Evolutionary conservation across 2,329 filamentous ascomycete genomes (phyloP).

Genomic region (Elsinoe fawcettii): DNA sequence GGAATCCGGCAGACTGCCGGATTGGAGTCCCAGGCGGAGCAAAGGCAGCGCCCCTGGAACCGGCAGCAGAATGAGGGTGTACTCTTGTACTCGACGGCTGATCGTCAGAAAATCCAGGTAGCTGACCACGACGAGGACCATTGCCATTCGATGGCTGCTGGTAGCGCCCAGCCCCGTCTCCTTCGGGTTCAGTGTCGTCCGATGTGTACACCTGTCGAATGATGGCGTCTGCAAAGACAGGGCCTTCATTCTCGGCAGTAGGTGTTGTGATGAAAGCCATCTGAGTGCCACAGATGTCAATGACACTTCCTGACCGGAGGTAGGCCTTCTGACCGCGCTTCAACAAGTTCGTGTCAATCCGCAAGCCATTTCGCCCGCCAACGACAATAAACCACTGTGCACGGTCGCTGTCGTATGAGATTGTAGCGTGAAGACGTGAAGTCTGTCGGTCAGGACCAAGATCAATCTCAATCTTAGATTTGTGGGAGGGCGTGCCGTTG

Average conservation of each 20-base stretch:
- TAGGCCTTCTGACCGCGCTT: conserved; percentile 58
- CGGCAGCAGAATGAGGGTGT: conserved; percentile 31
- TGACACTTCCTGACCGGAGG: conserved; percentile 77
- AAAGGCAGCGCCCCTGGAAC: conserved; percentile 27
- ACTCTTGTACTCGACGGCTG: conserved; percentile 23
- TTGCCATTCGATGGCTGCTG: conserved; percentile 27
- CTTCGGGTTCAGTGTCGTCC: conserved; percentile 33
- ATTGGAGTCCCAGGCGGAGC: conserved; percentile 30
- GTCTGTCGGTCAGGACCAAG: conserved; percentile 50
- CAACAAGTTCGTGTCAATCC: conserved; percentile 66
- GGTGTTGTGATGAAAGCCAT: conserved; percentile 98
- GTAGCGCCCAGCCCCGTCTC: conserved; percentile 19
- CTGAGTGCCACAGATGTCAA: conserved; percentile 86
- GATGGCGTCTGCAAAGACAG: conserved; percentile 44
- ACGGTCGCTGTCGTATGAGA: conserved; percentile 38
- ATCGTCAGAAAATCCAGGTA: conserved; percentile 19
- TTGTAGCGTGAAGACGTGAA: conserved; percentile 43
- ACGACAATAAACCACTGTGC: conserved; percentile 74
- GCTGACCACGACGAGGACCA: conserved; percentile 17
- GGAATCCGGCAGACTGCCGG: conserved; percentile 22
- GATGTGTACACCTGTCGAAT: conserved; percentile 35
- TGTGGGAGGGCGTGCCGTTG: conserved; percentile 21
- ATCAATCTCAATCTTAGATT: conserved; percentile 68
- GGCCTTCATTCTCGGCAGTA: conserved; percentile 63
- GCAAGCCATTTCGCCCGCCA: conserved; percentile 85